Evolutionary conservation across 345 rosid species (phyloP).

Genomic region (Diplotaxis tenuifolia): DNA sequence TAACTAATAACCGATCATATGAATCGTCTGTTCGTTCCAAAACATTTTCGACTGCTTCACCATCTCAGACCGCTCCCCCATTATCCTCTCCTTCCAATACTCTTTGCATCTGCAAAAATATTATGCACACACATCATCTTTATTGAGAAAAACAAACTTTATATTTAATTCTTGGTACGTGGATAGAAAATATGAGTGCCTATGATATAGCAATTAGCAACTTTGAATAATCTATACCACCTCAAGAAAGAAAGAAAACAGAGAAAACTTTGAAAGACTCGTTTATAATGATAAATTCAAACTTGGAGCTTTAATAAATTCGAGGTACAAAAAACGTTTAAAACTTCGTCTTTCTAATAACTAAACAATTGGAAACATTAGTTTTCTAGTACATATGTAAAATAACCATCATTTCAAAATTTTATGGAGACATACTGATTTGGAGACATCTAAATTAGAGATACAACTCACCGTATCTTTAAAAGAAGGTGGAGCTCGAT

Average conservation of each 20-base stretch:
- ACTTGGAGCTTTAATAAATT: not conserved
- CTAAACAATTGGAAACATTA: not conserved
- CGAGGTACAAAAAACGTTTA: not conserved
- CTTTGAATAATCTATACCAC: not conserved
- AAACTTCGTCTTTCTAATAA: not conserved
- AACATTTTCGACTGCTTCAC: conserved; percentile 71
- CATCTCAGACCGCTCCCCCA: conserved; percentile 55
- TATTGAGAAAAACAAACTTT: not conserved
- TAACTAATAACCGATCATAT: conserved; percentile 54
- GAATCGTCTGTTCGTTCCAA: conserved; percentile 68
- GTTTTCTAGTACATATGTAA: not conserved
- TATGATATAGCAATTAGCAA: not conserved
- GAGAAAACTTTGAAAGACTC: not conserved
- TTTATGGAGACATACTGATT: not conserved
- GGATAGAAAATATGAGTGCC: not conserved
- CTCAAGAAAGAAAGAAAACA: not conserved
- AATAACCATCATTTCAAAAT: not conserved
- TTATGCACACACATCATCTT: not conserved
- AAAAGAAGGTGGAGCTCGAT: conserved; percentile 63
- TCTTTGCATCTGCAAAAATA: conserved; percentile 58
- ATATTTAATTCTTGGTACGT: not conserved
- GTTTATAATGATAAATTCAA: not conserved
- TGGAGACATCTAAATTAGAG: not conserved
- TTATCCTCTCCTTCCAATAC: conserved; percentile 67
- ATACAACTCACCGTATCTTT: conserved; percentile 54